Base-by-base conservation (phyloP, 805 yeast genomes). In the Brettanomyces bruxellensis region DNA sequence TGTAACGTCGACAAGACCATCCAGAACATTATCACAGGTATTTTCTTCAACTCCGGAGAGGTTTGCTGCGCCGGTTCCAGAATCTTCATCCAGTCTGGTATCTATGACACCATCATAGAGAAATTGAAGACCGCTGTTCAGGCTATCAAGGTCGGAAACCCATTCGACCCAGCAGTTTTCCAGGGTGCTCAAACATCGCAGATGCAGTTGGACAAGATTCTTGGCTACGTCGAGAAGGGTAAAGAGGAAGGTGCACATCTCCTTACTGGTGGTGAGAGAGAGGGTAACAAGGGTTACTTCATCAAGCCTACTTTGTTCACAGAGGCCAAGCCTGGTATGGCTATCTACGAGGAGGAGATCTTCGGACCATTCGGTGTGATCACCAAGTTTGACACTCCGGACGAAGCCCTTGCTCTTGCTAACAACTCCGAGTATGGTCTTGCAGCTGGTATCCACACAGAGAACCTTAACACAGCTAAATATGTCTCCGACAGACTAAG, bases 21-120 rank as follows among this genome's bases (percentile, higher is more conserved):
- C 43, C 75, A 76, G 56, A 75, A 75, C 62, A 74, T 86, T 53
- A 75, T 86, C 49, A 70, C 75, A 44, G 95, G 95, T 69, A 86
- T 87, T 54, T 80, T 81, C 71, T 85, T 75, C 75, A 88, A 88
- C 71, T 81, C 95, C 48, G 96, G 96, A 70, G 95, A 88, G 70
- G 90, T 86, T 49, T 88, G 96, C 71, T 84, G 91, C 69, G 91
- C 95, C 25, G 93, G 95, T 64, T 88, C 95, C 52, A 82, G 96
- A 66, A 76, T 86, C 51, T 86, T 84, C 67, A 81, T 87, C 49
- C 89, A 86, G 66, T 84, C 77, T 53, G 78, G 75, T 45, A 70
- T 84, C 57, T 84, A 84, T 69, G 86, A 83, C 53, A 71, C 74
- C 55, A 75, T 87, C 55, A 66, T 84, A 45, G 71, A 70, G 49